A percentile compares a stretch with the other conserved stretches of the same genome.
Evolutionary conservation across 2,329 filamentous ascomycete species (phyloP).

Genomic region (Diaporthe sp.): DNA sequence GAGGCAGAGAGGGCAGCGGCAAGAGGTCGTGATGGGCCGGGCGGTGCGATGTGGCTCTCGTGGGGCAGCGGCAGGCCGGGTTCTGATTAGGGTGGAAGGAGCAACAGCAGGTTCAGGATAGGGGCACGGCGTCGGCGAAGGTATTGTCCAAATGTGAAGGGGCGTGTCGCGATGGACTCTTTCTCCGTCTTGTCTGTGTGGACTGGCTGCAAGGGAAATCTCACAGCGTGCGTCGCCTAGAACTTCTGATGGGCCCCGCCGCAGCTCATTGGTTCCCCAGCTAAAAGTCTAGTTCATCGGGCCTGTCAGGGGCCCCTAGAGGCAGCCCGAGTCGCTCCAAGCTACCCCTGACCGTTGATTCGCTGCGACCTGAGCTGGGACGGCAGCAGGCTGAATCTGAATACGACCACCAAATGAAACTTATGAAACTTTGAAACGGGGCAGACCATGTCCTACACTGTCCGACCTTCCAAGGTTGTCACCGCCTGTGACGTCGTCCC

Average conservation of each 20-base stretch:
- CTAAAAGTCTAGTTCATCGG: constrained; percentile 13
- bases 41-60: constrained; percentile 19
- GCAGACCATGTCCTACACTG: constrained; percentile 13
- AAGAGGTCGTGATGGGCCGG: not conserved
- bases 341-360: constrained; percentile 27
- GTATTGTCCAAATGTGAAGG: not conserved
- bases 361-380: not conserved
- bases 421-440: constrained; percentile 28
- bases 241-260: constrained; percentile 13
- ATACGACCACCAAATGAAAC: constrained; percentile 31
- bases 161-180: constrained; percentile 17
- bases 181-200: not conserved
- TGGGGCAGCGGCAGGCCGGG: not conserved
- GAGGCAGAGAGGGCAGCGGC: not conserved
- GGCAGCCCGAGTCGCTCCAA: constrained; percentile 23
- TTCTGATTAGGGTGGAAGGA: constrained; percentile 11
- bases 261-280: constrained; percentile 9
- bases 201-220: not conserved
- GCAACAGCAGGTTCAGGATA: constrained; percentile 11
- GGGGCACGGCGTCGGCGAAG: constrained; percentile 14
- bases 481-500: constrained; percentile 18
- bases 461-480: constrained; percentile 13
- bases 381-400: constrained; percentile 16
- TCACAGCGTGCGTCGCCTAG: constrained; percentile 13
- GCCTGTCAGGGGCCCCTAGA: constrained; percentile 19